Evolutionary conservation across 139 green algal genomes (phyloP).

Genomic region (Auxenochlorella pyrenoidosa): DNA sequence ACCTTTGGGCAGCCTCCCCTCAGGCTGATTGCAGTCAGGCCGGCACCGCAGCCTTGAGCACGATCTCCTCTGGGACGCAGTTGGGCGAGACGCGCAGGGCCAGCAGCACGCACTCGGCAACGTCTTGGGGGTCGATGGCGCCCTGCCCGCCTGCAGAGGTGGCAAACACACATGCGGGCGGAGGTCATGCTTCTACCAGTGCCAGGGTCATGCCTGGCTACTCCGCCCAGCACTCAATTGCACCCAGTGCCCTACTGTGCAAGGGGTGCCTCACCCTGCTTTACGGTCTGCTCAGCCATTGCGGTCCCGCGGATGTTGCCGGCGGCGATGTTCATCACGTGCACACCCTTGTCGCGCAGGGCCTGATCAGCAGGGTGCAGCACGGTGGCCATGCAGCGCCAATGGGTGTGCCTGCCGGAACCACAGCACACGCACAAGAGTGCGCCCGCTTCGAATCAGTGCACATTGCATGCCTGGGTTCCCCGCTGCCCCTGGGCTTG

Average conservation of each 20-base stretch:
- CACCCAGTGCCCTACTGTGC: background rate
- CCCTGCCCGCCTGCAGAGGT: constrained; percentile 32
- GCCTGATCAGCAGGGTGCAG: constrained; percentile 3
- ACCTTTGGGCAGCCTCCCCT: no score
- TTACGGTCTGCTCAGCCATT: constrained; percentile 35
- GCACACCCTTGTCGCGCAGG: constrained; percentile 21
- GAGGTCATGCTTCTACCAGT: no score
- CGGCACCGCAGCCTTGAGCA: constrained; percentile 8
- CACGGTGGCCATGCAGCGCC: background rate
- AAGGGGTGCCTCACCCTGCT: constrained; percentile 5
- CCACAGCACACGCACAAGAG: background rate
- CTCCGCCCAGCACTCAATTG: background rate
- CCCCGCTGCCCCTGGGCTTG: background rate
- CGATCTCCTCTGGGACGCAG: constrained; percentile 39
- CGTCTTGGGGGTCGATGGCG: constrained; percentile 16
- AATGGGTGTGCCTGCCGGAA: no score
- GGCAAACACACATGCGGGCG: background rate
- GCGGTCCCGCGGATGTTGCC: constrained; percentile 22
- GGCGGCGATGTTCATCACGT: constrained; percentile 21
- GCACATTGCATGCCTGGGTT: background rate
- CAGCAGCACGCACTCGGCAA: constrained; percentile 33
- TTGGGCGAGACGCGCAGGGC: constrained; percentile 32
- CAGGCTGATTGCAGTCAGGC: no score
- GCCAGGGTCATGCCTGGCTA: no score
- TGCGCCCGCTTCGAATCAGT: background rate